phyloP scores from a whole-genome alignment of 257 asterid genomes.

The Solanum ossicruentum region DNA sequence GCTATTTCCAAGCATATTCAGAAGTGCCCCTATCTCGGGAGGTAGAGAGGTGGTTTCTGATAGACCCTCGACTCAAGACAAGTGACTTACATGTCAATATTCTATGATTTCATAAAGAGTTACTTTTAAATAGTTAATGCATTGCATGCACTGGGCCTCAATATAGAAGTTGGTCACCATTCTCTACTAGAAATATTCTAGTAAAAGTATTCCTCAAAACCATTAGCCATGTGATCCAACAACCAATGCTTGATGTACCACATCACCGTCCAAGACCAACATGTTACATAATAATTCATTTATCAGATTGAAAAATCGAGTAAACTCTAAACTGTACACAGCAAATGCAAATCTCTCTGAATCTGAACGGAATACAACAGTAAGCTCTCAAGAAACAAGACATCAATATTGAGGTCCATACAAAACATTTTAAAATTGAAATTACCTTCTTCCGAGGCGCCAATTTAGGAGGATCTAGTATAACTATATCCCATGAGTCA shows the following conservation, averaged over 20 bases:
- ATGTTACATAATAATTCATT: not conserved
- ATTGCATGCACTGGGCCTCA: not conserved
- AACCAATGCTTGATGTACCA: not conserved
- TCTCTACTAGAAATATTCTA: not conserved
- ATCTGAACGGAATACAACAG: not conserved
- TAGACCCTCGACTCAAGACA: not conserved
- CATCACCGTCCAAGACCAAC: not conserved
- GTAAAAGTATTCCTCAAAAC: not conserved
- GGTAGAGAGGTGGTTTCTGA: not conserved
- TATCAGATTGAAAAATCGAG: not conserved
- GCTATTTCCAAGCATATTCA: not conserved
- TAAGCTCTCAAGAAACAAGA: not conserved
- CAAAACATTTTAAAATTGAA: not conserved
- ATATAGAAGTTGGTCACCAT: not conserved
- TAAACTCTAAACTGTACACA: not conserved
- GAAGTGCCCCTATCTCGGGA: not conserved
- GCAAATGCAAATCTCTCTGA: not conserved
- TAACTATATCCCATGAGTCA: conserved; percentile 75
- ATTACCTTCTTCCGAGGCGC: conserved; percentile 80
- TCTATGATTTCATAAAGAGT: not conserved
- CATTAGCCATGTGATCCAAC: not conserved
- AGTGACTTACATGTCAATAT: not conserved
- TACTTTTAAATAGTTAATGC: not conserved
- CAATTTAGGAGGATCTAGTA: conserved; percentile 89
- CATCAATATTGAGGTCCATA: conserved; percentile 1